Base-by-base conservation (phyloP, 768 basidiomycete species). In the Mycena olivaceomarginata region DNA sequence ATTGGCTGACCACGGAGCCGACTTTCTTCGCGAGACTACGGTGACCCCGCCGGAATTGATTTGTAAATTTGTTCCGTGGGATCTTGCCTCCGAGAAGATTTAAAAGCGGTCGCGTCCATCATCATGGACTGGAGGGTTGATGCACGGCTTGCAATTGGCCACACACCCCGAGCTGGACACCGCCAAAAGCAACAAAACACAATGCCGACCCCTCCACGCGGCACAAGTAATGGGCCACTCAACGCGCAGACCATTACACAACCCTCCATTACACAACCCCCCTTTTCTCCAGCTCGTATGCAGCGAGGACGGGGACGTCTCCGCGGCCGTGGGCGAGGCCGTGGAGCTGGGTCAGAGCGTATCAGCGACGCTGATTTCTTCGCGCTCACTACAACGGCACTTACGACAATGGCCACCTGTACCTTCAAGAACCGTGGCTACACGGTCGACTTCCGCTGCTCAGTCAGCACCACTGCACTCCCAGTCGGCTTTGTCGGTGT, bases 121-220 rank as follows among this genome's bases (percentile, higher is more conserved):
- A 72, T 72, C 15, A 72, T 72, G 70, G 70, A 64, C 39, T 65
- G 70, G 70, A n/a, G 70, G 41, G 12, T 12, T 10, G 70, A 72
- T 31, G 70, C 70, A 22, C 70, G 65, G 37, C 70, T 64, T 37
- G 64, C 71, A 20, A 41, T 72, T 20, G 60, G 39, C 40, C 39
- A 40, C 4, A 62, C 60, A 39, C 60, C 60, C 2, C 60, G 60
- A 12, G 60, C 37, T 9, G 60, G 60, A 15, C 37, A 62, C 20
- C 37, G 39, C 6, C 60, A 40, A 16, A 62, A 62, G 39, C 60
- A 62, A 20, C 39, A 62, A 16, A 62, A 62, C 60, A 62, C 60
- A 8, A 12, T 16, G 39, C 5, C 11, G 60, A 40, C 60, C 16
- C n/a, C n/a, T n/a, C n/a, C n/a, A n/a, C n/a, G n/a, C n/a, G n/a